A percentile compares a stretch with the other conserved stretches of the same genome.
phyloP scores from a whole-genome alignment of 441 rosid genomes.

The Lepidium campestre region DNA sequence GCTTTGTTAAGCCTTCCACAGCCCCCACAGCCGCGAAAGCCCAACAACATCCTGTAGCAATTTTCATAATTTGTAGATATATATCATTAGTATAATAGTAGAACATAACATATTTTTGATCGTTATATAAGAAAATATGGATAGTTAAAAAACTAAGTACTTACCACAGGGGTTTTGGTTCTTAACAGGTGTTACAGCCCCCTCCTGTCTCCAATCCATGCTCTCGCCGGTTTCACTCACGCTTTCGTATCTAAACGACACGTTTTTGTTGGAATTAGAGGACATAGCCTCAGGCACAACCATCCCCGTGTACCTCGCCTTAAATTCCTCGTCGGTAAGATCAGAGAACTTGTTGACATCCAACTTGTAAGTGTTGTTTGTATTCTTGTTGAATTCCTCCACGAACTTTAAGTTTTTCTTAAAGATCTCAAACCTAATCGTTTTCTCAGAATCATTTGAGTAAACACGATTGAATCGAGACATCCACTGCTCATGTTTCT shows the following conservation, averaged over 20 bases:
- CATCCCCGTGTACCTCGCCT: slow-evolving; percentile 16
- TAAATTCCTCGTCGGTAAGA: slow-evolving; percentile 29
- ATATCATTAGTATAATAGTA: not conserved
- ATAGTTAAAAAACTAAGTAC: not conserved
- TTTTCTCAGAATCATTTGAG: slow-evolving; percentile 29
- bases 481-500: slow-evolving; percentile 46
- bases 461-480: slow-evolving; percentile 34
- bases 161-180: slow-evolving; percentile 24
- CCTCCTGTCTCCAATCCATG: slow-evolving; percentile 29
- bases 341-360: slow-evolving; percentile 30
- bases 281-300: not conserved
- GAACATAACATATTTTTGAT: not conserved
- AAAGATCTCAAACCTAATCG: slow-evolving; percentile 16
- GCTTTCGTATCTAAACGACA: slow-evolving; percentile 4
- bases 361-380: slow-evolving; percentile 23
- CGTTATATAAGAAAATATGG: too few species aligned
- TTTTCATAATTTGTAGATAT: not conserved
- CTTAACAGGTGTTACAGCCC: slow-evolving; percentile 30
- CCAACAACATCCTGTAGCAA: slow-evolving; percentile 14
- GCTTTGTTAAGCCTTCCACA: slow-evolving; percentile 13
- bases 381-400: slow-evolving; percentile 33
- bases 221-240: slow-evolving; percentile 13
- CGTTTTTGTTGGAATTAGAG: not conserved
- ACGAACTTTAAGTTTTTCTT: slow-evolving; percentile 24
- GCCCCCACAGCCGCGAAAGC: slow-evolving; percentile 22